These are phyloP conservation scores for Nematodospora anomalae DNA, from an alignment of 1,139 yeast genomes.

Conservation along the genomic window DNA sequence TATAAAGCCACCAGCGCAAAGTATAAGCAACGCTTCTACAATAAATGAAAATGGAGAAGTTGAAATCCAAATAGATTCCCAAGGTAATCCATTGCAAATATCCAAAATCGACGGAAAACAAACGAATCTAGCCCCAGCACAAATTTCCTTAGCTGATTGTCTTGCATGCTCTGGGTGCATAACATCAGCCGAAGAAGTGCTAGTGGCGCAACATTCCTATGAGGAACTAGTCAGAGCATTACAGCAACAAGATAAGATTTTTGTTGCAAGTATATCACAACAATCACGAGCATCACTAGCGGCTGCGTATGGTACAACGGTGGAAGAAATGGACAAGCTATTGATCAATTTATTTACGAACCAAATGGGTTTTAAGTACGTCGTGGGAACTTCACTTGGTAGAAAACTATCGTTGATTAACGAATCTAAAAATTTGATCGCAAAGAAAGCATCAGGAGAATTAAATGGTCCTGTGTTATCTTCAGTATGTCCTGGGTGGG, in stretches of 20 bases:
- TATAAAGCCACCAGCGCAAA: slow-evolving; percentile 55
- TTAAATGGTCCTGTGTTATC: slow-evolving; percentile 50
- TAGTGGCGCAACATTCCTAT: slow-evolving; percentile 89
- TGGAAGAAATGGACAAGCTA: slow-evolving; percentile 60
- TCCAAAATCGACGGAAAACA: slow-evolving; percentile 56
- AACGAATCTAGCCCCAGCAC: slow-evolving; percentile 68
- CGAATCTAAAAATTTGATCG: slow-evolving; percentile 49
- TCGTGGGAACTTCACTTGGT: slow-evolving; percentile 86
- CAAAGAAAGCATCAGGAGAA: slow-evolving; percentile 18
- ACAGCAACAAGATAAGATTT: slow-evolving; percentile 32
- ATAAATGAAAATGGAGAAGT: slow-evolving; percentile 38
- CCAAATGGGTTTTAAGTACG: slow-evolving; percentile 66
- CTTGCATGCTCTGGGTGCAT: slow-evolving; percentile 97
- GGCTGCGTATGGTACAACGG: slow-evolving; percentile 55
- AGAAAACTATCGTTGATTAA: slow-evolving; percentile 67
- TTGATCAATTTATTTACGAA: slow-evolving; percentile 57
- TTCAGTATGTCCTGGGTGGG: slow-evolving; percentile 95
- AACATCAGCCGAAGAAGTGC: slow-evolving; percentile 91
- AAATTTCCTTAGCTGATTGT: slow-evolving; percentile 88
- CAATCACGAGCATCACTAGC: slow-evolving; percentile 86
- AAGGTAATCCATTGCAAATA: slow-evolving; percentile 71
- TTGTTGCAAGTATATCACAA: slow-evolving; percentile 82
- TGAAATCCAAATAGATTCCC: slow-evolving; percentile 64
- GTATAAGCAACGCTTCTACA: slow-evolving; percentile 19
- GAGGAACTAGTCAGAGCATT: slow-evolving; percentile 69